Percentiles rank a stretch among this genome's conserved stretches.
These are phyloP conservation scores for Suillus subalutaceus DNA, from an alignment of 768 basidiomycete genomes.

Conservation along the genomic window DNA sequence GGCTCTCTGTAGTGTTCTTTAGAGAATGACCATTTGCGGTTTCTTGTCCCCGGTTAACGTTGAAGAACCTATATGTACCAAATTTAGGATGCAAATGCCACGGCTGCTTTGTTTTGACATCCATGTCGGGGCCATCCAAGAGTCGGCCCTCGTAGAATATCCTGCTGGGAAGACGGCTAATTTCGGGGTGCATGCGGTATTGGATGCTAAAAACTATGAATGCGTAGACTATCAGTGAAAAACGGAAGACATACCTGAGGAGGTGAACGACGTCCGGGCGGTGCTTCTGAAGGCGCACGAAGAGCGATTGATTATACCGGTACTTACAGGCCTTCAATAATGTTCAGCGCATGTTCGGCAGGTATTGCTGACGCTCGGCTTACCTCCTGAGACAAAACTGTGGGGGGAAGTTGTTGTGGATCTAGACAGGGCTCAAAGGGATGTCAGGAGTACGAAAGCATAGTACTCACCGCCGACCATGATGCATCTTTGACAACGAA, in stretches of 20 bases:
- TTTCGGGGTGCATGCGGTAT: slow-evolving; percentile 99
- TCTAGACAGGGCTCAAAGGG: slow-evolving; percentile 41
- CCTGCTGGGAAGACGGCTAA: slow-evolving; percentile 85
- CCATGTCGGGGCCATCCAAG: slow-evolving; percentile 90
- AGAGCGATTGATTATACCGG: slow-evolving; percentile 88
- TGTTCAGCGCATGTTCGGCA: slow-evolving; percentile 14
- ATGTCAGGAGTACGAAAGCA: not conserved
- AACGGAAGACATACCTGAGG: slow-evolving; percentile 60
- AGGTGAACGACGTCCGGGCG: slow-evolving; percentile 86
- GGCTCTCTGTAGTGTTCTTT: slow-evolving; percentile 74
- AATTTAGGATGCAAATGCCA: slow-evolving; percentile 86
- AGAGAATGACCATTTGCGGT: slow-evolving; percentile 64
- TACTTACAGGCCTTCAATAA: slow-evolving; percentile 59
- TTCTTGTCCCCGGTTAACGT: slow-evolving; percentile 73
- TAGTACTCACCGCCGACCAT: slow-evolving; percentile 80
- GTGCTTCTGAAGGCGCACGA: slow-evolving; percentile 85
- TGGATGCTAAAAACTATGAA: slow-evolving; percentile 69
- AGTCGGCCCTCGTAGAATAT: slow-evolving; percentile 85
- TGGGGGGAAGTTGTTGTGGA: slow-evolving; percentile 95
- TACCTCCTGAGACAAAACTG: slow-evolving; percentile 70
- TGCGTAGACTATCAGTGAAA: slow-evolving; percentile 6
- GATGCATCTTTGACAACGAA: slow-evolving; percentile 78
- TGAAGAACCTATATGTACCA: slow-evolving; percentile 89
- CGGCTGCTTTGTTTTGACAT: slow-evolving; percentile 70
- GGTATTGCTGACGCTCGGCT: slow-evolving; percentile 32